phyloP scores from a whole-genome alignment of 2,329 filamentous ascomycete genomes.

The Aspergillus sp. region DNA sequence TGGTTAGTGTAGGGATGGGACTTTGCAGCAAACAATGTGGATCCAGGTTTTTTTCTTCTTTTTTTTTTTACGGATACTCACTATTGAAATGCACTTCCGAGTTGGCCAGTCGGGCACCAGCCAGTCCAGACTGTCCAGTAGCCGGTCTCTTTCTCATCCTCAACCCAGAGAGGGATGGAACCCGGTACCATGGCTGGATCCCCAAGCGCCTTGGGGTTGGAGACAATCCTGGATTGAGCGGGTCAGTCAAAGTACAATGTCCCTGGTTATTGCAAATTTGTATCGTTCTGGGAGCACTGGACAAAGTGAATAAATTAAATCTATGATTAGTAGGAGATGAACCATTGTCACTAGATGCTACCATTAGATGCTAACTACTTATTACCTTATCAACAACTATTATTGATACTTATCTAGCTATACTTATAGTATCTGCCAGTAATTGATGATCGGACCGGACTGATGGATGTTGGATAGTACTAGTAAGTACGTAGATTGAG shows the following conservation, averaged over 20 bases:
- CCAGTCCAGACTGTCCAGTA: too few relatives aligned
- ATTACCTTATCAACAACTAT: too few relatives aligned
- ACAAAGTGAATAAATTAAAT: background rate
- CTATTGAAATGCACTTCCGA: too few relatives aligned
- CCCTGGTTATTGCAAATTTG: background rate
- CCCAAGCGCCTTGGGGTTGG: background rate
- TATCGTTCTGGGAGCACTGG: background rate
- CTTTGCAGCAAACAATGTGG: background rate
- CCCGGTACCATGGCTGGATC: background rate
- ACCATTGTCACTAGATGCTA: too few relatives aligned
- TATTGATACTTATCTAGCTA: background rate
- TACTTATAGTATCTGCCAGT: background rate
- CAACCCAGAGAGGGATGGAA: background rate
- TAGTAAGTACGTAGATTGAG: background rate
- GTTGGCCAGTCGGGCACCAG: background rate
- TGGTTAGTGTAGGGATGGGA: conserved; percentile 4
- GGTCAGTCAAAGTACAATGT: background rate
- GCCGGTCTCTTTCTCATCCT: too few relatives aligned
- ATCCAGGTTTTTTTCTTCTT: background rate
- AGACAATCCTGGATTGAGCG: background rate
- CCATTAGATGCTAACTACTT: too few relatives aligned
- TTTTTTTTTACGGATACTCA: too few relatives aligned
- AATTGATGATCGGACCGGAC: conserved; percentile 2
- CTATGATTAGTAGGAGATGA: background rate
- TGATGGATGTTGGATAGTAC: too few relatives aligned